Evolutionary conservation across 2,329 filamentous ascomycete genomes (phyloP).

Genomic region (Fusarium albidum): DNA sequence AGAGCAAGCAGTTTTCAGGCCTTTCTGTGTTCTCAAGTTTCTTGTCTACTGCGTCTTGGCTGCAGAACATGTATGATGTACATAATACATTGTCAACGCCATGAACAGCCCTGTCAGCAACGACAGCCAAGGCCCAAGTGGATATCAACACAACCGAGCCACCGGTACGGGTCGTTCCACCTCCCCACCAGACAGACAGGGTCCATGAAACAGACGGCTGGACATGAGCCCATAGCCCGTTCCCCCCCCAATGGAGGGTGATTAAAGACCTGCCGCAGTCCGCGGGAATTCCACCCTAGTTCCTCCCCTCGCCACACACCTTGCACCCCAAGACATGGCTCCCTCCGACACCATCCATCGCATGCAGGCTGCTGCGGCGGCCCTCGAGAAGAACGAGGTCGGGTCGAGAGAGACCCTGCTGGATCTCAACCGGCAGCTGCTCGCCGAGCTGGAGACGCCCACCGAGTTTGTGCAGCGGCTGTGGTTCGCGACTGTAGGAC

Average conservation of each 20-base stretch:
- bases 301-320: too few relatives aligned
- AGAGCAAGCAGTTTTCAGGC: too few relatives aligned
- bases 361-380: constrained; percentile 16
- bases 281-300: too few relatives aligned
- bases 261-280: too few relatives aligned
- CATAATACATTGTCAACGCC: too few relatives aligned
- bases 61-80: too few relatives aligned
- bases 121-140: background rate
- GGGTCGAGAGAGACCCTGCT: constrained; percentile 21
- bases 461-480: constrained; percentile 21
- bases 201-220: too few relatives aligned
- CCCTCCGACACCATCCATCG: constrained; percentile 13
- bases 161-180: background rate
- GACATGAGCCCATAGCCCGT: background rate
- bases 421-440: constrained; percentile 19
- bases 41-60: too few relatives aligned
- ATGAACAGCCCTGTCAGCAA: background rate
- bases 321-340: too few relatives aligned
- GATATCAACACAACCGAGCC: background rate
- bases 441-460: constrained; percentile 25
- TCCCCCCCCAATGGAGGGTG: background rate
- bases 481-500: constrained; percentile 20
- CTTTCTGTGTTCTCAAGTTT: too few relatives aligned
- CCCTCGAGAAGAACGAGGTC: constrained; percentile 9
- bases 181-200: too few relatives aligned